phyloP scores from a whole-genome alignment of 1,139 yeast genomes.

The Starmera stellimalicola region DNA sequence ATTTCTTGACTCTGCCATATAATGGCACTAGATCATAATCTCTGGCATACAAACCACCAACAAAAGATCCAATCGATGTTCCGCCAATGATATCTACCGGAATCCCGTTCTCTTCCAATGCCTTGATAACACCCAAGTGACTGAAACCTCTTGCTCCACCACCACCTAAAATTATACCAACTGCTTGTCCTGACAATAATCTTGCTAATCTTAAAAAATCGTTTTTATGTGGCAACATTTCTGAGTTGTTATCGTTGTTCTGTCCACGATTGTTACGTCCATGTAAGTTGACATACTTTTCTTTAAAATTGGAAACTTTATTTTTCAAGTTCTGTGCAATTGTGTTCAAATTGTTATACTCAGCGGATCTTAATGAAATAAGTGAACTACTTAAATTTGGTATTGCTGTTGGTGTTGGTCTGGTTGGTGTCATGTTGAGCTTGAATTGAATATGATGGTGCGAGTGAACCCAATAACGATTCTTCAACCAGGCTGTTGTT shows the following conservation, averaged over 20 bases:
- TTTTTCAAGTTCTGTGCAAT: constrained; percentile 23
- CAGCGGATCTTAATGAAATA: background rate
- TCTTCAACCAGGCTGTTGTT: constrained; percentile 77
- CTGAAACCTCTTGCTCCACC: constrained; percentile 97
- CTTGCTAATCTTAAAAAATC: constrained; percentile 88
- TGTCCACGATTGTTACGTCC: constrained; percentile 7
- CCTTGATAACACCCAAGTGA: constrained; percentile 86
- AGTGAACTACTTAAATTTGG: background rate
- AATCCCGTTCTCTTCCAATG: constrained; percentile 87
- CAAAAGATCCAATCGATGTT: constrained; percentile 91
- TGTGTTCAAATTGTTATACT: constrained; percentile 15
- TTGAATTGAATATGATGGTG: constrained; percentile 76
- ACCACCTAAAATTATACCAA: constrained; percentile 91
- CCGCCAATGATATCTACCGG: constrained; percentile 95
- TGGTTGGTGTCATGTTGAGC: constrained; percentile 6
- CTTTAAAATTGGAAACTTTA: constrained; percentile 23
- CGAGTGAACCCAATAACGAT: constrained; percentile 82
- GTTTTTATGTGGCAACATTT: constrained; percentile 60
- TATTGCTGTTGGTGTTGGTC: background rate
- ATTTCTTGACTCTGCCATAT: constrained; percentile 82
- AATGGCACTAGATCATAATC: constrained; percentile 89
- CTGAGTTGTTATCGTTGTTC: constrained; percentile 27
- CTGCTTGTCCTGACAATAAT: constrained; percentile 83
- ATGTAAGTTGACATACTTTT: constrained; percentile 13
- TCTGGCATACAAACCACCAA: constrained; percentile 89